These are phyloP conservation scores for Russula compacta DNA, from an alignment of 768 basidiomycete genomes.

Conservation along the genomic window DNA sequence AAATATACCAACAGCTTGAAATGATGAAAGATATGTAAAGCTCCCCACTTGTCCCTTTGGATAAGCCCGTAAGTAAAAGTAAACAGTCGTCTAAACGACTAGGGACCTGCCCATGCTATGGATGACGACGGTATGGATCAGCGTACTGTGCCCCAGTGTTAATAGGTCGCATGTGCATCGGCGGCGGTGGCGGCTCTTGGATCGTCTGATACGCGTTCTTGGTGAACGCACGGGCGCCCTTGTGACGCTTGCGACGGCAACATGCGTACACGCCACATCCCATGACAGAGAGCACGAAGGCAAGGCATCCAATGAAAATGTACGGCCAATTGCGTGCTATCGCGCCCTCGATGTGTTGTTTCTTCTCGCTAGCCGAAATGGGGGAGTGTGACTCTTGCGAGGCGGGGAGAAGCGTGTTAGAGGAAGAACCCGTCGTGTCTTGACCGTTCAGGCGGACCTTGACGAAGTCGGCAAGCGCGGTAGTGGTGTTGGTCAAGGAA, in stretches of 20 bases:
- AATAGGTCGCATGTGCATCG: conserved; percentile 25
- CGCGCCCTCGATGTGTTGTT: conserved; percentile 53
- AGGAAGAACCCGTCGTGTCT: conserved; percentile 44
- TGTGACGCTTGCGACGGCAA: conserved; percentile 32
- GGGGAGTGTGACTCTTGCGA: conserved; percentile 55
- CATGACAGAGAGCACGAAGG: conserved; percentile 36
- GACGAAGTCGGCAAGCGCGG: conserved; percentile 61
- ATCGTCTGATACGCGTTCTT: conserved; percentile 25
- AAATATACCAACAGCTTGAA: neutral
- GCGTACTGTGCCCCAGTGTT: neutral
- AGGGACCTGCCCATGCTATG: neutral
- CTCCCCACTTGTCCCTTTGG: neutral
- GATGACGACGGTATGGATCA: neutral
- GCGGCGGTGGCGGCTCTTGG: conserved; percentile 26
- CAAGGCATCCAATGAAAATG: conserved; percentile 53
- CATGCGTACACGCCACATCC: conserved; percentile 52
- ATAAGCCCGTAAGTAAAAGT: neutral
- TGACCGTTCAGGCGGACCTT: conserved; percentile 48
- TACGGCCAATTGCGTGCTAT: conserved; percentile 67
- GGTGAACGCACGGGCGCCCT: conserved; percentile 23
- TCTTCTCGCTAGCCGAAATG: conserved; percentile 53
- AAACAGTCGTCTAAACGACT: neutral
- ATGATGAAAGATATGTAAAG: neutral
- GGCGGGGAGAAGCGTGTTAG: conserved; percentile 52
- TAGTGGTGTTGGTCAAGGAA: conserved; percentile 42